Percentiles rank a stretch among this genome's conserved stretches.
Conservation (phyloP, 805 yeast genomes). For the Kuraishia cidri region DNA sequence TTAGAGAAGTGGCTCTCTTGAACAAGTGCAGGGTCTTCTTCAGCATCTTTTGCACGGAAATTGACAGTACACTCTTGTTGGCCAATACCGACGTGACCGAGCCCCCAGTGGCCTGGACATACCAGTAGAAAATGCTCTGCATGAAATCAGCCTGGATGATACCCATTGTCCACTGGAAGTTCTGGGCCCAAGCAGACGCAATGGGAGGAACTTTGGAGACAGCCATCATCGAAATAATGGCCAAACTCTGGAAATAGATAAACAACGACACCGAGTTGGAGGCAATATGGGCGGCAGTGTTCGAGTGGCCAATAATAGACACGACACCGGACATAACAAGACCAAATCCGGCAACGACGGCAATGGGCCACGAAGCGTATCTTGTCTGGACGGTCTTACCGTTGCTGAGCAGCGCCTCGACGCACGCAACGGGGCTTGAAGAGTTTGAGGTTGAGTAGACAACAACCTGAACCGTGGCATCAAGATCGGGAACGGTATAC, state of each 20-base stretch:
- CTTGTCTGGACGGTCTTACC: constrained; percentile 92
- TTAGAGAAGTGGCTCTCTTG: constrained; percentile 27
- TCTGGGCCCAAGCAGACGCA: constrained; percentile 97
- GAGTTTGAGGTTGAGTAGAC: constrained; percentile 39
- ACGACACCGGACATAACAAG: constrained; percentile 80
- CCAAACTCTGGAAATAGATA: constrained; percentile 88
- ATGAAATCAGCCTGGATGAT: constrained; percentile 68
- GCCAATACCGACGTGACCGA: constrained; percentile 65
- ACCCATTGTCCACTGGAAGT: constrained; percentile 95
- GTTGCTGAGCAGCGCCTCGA: constrained; percentile 76
- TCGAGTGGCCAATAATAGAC: constrained; percentile 80
- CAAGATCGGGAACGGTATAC: constrained; percentile 87
- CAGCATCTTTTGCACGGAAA: constrained; percentile 66
- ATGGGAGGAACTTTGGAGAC: constrained; percentile 90
- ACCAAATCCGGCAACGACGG: constrained; percentile 84
- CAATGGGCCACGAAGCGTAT: constrained; percentile 94
- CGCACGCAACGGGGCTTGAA: constrained; percentile 69
- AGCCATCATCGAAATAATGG: constrained; percentile 92
- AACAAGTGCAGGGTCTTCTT: constrained; percentile 6
- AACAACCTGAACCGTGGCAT: constrained; percentile 77
- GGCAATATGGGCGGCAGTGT: constrained; percentile 96
- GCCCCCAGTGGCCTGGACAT: constrained; percentile 93
- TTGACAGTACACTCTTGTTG: constrained; percentile 57
- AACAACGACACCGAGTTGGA: constrained; percentile 89
- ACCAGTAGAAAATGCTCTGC: constrained; percentile 87